Conservation (phyloP, 805 yeast species). For the Nadsonia fulvescens region DNA sequence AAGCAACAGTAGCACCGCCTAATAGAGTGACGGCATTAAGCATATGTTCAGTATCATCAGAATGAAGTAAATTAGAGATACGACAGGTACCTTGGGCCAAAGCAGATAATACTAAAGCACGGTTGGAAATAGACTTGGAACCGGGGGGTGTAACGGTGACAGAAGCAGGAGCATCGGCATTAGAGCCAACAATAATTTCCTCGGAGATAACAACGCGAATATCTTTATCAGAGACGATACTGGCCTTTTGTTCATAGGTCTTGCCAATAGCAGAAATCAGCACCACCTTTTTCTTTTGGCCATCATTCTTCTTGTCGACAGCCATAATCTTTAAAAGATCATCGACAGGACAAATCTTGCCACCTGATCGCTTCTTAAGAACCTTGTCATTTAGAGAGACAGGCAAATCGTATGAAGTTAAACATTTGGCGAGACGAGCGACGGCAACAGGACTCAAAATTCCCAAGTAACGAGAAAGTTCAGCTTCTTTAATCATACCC, state of each 20-base stretch:
- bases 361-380: constrained; percentile 49
- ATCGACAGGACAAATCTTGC: constrained; percentile 62
- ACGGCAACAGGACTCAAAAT: constrained; percentile 84
- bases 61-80: constrained; percentile 73
- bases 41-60: constrained; percentile 95
- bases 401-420: constrained; percentile 76
- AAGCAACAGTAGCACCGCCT: constrained; percentile 62
- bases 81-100: constrained; percentile 72
- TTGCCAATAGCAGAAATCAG: constrained; percentile 70
- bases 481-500: constrained; percentile 91
- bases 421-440: constrained; percentile 68
- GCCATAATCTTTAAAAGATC: constrained; percentile 68
- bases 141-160: constrained; percentile 71
- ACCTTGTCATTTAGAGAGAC: constrained; percentile 54
- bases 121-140: constrained; percentile 88
- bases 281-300: constrained; percentile 75
- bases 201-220: constrained; percentile 69
- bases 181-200: constrained; percentile 48
- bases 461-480: constrained; percentile 81
- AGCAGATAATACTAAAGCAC: constrained; percentile 87
- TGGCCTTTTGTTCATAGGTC: constrained; percentile 78
- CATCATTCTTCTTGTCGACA: constrained; percentile 92
- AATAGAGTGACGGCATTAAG: constrained; percentile 64
- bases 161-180: constrained; percentile 26
- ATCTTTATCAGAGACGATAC: constrained; percentile 64